phyloP scores from a whole-genome alignment of 495 filamentous ascomycete species.

The Chaetomium cochliodes region DNA sequence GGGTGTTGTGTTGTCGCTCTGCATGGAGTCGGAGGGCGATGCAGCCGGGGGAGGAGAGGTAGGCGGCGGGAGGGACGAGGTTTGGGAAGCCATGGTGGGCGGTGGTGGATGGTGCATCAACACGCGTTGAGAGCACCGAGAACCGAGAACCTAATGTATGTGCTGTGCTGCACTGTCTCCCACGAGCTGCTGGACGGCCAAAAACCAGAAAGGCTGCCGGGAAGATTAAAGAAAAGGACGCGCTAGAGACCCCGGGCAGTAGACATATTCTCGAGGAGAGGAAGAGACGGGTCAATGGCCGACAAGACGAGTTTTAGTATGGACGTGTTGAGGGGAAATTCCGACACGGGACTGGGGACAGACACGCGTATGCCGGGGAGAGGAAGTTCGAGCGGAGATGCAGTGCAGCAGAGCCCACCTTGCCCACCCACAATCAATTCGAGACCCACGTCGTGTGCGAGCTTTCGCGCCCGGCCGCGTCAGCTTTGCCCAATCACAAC shows the following conservation, averaged over 20 bases:
- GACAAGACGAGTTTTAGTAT: background rate
- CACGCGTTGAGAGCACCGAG: background rate
- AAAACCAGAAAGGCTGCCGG: background rate
- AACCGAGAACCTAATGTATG: too few species aligned
- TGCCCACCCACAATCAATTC: background rate
- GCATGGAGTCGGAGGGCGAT: background rate
- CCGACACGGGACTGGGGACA: background rate
- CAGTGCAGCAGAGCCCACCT: background rate
- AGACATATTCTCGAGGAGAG: background rate
- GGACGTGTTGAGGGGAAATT: background rate
- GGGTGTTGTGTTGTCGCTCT: background rate
- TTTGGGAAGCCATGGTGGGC: constrained; percentile 4
- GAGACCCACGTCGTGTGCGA: constrained; percentile 26
- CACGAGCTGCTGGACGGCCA: background rate
- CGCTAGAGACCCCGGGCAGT: background rate
- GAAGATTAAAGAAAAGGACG: background rate
- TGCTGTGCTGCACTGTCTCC: background rate
- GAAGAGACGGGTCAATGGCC: background rate
- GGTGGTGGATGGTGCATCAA: background rate
- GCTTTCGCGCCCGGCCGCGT: constrained; percentile 26
- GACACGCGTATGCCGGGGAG: background rate
- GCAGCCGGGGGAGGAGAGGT: background rate
- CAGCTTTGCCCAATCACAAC: constrained; percentile 26
- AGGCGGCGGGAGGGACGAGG: background rate
- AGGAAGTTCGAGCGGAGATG: background rate